Evolutionary conservation across 2,329 filamentous ascomycete species (phyloP).

Genomic region (Colletotrichum truncatum): DNA sequence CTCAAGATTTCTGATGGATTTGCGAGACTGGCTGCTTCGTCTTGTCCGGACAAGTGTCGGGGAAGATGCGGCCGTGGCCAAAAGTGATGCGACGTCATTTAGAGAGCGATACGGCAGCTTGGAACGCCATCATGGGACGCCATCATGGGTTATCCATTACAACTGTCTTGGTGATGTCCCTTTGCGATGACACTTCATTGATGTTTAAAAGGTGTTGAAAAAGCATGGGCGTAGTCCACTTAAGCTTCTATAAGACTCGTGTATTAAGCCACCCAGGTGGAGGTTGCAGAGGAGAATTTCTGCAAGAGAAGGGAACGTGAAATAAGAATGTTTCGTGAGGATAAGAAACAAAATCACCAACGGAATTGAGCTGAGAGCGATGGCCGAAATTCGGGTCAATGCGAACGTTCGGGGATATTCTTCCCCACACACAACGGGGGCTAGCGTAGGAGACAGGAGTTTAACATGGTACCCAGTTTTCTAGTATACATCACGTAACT

Average conservation of each 20-base stretch:
- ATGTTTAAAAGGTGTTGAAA: neutral
- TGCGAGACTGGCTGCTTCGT: neutral
- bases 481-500: neutral
- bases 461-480: neutral
- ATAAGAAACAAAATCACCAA: neutral
- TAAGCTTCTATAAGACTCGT: no score
- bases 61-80: neutral
- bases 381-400: neutral
- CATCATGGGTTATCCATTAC: no score
- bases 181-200: neutral
- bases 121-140: neutral
- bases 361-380: neutral
- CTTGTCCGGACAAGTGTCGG: neutral
- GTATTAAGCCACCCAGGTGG: no score
- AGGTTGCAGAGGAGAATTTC: no score
- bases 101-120: neutral
- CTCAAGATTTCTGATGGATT: neutral
- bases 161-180: no score
- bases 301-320: neutral
- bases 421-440: no score
- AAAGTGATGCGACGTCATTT: neutral
- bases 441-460: neutral
- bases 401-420: neutral
- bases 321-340: neutral
- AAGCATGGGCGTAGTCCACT: no score